Evolutionary conservation across 1,139 yeast genomes (phyloP).

Genomic region (Saccharomyces pastorianus): DNA sequence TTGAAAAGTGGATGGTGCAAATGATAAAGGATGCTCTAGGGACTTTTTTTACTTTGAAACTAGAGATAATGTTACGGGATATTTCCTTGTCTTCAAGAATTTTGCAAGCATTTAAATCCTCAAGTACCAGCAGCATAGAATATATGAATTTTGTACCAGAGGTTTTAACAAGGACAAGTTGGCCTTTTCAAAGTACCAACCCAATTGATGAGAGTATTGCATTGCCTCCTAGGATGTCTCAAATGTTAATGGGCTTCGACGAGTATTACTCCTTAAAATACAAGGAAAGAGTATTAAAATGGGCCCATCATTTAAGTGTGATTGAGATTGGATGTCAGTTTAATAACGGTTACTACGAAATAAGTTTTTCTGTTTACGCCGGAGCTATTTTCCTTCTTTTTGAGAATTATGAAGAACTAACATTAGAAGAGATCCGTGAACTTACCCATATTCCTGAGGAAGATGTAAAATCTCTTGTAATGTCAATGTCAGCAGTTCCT

Average conservation of each 20-base stretch:
- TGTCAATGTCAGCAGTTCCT: constrained; percentile 81
- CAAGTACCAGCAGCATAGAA: constrained; percentile 13
- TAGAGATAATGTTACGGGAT: constrained; percentile 87
- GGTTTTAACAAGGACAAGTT: constrained; percentile 41
- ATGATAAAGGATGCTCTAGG: constrained; percentile 75
- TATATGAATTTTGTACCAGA: constrained; percentile 40
- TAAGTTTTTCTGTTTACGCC: constrained; percentile 74
- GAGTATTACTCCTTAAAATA: constrained; percentile 53
- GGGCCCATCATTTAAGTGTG: constrained; percentile 82
- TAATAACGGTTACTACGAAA: constrained; percentile 63
- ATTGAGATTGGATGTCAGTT: constrained; percentile 66
- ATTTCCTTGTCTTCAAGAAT: constrained; percentile 38
- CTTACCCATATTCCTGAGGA: constrained; percentile 63
- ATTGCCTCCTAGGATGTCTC: constrained; percentile 43
- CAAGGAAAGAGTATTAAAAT: constrained; percentile 63
- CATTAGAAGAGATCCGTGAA: constrained; percentile 55
- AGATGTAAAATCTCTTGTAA: constrained; percentile 70
- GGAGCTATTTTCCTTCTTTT: constrained; percentile 71
- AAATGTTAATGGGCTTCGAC: constrained; percentile 38
- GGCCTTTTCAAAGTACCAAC: constrained; percentile 27
- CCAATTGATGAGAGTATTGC: constrained; percentile 33
- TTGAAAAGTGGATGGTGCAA: constrained; percentile 64
- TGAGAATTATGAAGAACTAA: constrained; percentile 43
- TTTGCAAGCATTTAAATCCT: constrained; percentile 8
- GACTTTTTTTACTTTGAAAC: constrained; percentile 64